Conservation (phyloP, 2,329 filamentous ascomycete genomes). For the Neocatenulostroma microsporum region DNA sequence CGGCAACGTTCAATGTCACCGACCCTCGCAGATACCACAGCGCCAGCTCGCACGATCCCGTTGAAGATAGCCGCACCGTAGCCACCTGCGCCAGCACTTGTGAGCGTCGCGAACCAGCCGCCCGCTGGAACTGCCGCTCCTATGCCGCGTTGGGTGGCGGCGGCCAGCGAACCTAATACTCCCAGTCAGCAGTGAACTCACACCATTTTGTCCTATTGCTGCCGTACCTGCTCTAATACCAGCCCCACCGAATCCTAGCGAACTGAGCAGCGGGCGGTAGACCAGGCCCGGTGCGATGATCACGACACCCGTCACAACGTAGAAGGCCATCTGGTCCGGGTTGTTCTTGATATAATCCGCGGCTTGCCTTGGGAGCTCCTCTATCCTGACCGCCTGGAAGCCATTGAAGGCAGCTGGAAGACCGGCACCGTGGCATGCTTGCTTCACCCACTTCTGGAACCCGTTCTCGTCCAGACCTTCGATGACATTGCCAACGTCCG, state of each 20-base stretch:
- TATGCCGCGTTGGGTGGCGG: not conserved
- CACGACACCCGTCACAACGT: slow-evolving; percentile 1
- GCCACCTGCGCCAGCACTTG: slow-evolving; percentile 1
- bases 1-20: no score
- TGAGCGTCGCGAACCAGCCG: slow-evolving; percentile 1
- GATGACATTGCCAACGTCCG: not conserved
- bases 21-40: no score
- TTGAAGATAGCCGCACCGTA: not conserved
- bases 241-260: slow-evolving; percentile 1
- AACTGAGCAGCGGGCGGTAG: not conserved
- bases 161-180: slow-evolving; percentile 2
- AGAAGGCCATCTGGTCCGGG: slow-evolving; percentile 1
- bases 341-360: slow-evolving; percentile 5
- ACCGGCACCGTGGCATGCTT: slow-evolving; percentile 1
- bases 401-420: not conserved
- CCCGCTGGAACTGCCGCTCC: not conserved
- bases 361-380: slow-evolving; percentile 1
- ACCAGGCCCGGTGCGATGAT: not conserved
- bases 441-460: slow-evolving; percentile 1
- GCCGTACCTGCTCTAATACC: no score
- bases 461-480: not conserved
- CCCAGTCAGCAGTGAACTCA: no score
- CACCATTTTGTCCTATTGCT: not conserved
- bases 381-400: slow-evolving; percentile 4
- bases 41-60: no score